phyloP scores from a whole-genome alignment of 1,284 basidiomycete species.

The Mycosarcoma mackinlayi region DNA sequence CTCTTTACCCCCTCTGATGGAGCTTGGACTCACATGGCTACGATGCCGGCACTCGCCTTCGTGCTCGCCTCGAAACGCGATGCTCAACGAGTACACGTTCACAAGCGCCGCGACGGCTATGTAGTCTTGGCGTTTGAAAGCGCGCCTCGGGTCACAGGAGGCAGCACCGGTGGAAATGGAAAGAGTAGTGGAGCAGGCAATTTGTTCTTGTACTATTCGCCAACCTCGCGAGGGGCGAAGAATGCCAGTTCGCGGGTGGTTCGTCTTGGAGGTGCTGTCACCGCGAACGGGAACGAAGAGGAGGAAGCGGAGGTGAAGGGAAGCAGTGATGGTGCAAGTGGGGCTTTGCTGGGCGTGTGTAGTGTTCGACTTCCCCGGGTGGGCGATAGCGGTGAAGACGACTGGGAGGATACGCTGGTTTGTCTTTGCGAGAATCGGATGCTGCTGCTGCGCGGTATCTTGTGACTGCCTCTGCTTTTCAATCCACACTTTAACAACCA shows the following conservation, averaged over 20 bases:
- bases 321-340: conserved; percentile 17
- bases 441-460: conserved; percentile 32
- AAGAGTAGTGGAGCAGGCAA: conserved; percentile 44
- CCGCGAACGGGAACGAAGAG: not conserved
- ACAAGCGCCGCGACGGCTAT: conserved; percentile 18
- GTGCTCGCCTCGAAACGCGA: conserved; percentile 86
- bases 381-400: not conserved
- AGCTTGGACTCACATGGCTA: conserved; percentile 80
- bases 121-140: conserved; percentile 50
- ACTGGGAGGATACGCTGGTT: conserved; percentile 22
- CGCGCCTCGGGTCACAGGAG: conserved; percentile 35
- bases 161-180: conserved; percentile 7
- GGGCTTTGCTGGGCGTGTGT: conserved; percentile 39
- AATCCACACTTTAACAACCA: not conserved
- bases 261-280: conserved; percentile 28
- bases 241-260: conserved; percentile 42
- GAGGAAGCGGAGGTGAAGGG: not conserved
- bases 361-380: conserved; percentile 4
- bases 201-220: conserved; percentile 55
- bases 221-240: conserved; percentile 6
- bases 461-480: conserved; percentile 6
- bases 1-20: conserved; percentile 71
- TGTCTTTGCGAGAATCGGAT: conserved; percentile 46
- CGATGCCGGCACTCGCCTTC: conserved; percentile 88
- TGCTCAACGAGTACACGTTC: conserved; percentile 56